phyloP scores from a whole-genome alignment of 257 asterid species.

The Verbena officinalis region DNA sequence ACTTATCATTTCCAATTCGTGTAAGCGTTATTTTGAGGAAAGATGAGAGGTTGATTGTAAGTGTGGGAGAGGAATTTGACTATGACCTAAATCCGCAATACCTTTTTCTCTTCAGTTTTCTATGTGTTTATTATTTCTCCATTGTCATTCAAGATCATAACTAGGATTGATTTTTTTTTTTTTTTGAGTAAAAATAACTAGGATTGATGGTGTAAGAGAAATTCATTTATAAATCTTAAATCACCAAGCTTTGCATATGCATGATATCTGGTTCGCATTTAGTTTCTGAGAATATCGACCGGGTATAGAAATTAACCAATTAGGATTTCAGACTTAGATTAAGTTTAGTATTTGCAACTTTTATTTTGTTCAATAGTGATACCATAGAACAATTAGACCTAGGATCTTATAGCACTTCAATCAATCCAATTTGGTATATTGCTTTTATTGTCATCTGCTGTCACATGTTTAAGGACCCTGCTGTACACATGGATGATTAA shows the following conservation, averaged over 20 bases:
- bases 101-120: neutral
- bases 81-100: conserved; percentile 13
- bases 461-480: neutral
- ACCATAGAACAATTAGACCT: too few relatives aligned
- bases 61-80: conserved; percentile 12
- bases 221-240: conserved; percentile 12
- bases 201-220: neutral
- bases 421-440: neutral
- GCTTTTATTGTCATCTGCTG: conserved; percentile 10
- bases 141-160: conserved; percentile 2
- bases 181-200: too few relatives aligned
- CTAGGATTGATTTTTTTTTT: too few relatives aligned
- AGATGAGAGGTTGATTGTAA: conserved; percentile 3
- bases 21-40: conserved; percentile 24
- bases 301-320: conserved; percentile 12
- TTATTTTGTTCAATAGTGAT: neutral
- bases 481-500: neutral
- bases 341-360: neutral
- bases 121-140: neutral
- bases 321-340: neutral
- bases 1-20: conserved; percentile 20
- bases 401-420: neutral
- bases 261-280: conserved; percentile 1
- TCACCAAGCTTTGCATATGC: conserved; percentile 2
- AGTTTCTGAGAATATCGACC: conserved; percentile 11